phyloP scores from a whole-genome alignment of 495 filamentous ascomycete species.

The Trichodelitschia bisporula region DNA sequence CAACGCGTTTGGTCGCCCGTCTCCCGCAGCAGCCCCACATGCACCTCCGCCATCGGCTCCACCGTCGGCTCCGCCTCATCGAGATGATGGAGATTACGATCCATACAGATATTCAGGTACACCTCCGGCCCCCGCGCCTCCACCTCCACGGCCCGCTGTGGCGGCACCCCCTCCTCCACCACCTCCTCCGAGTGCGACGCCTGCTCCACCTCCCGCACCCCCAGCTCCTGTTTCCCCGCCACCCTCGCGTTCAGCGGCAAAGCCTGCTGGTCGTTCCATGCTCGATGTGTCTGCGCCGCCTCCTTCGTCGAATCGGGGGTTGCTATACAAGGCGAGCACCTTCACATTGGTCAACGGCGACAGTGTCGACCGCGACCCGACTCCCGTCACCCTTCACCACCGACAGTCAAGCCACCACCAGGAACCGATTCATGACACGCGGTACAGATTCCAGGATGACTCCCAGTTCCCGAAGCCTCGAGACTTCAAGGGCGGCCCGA shows the following conservation, averaged over 20 bases:
- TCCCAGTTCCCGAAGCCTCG: conserved; percentile 63
- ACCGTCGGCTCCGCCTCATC: conserved; percentile 10
- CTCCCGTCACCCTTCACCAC: no score
- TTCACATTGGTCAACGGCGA: conserved; percentile 47
- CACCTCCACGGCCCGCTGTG: conserved; percentile 6
- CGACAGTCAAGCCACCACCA: no score
- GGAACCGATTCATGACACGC: no score
- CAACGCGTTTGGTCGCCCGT: conserved; percentile 14
- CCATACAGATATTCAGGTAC: background rate
- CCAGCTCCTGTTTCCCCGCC: conserved; percentile 14
- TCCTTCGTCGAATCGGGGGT: background rate
- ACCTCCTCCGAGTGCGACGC: conserved; percentile 1
- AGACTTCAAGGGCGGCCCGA: conserved; percentile 41
- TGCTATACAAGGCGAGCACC: conserved; percentile 24
- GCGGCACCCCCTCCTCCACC: conserved; percentile 1
- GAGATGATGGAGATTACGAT: conserved; percentile 4
- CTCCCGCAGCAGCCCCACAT: conserved; percentile 9
- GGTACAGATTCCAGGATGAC: conserved; percentile 76
- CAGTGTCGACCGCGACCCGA: conserved; percentile 5
- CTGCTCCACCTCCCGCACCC: conserved; percentile 3
- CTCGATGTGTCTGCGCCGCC: conserved; percentile 21
- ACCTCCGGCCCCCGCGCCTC: background rate
- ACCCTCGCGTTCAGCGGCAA: conserved; percentile 7
- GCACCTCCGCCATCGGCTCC: conserved; percentile 9
- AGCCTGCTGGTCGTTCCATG: conserved; percentile 24